Conservation (phyloP, 1,139 yeast species). For the Nakaseomyces delphensis region DNA sequence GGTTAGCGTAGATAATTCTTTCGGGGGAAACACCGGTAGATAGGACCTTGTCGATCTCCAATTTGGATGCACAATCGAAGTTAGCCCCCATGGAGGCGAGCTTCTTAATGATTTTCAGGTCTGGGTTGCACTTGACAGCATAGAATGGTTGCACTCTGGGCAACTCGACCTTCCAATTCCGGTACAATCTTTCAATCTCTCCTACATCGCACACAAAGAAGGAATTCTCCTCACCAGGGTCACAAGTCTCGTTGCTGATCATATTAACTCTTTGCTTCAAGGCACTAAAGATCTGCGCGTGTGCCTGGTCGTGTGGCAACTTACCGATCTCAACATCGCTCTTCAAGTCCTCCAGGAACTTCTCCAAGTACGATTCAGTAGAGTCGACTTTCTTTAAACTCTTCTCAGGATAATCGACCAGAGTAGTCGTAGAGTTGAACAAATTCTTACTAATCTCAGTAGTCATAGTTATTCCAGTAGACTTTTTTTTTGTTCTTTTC, state of each 20-base stretch:
- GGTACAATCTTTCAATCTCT: slow-evolving; percentile 51
- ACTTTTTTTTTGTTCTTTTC: background rate
- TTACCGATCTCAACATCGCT: slow-evolving; percentile 10
- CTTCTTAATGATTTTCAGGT: slow-evolving; percentile 47
- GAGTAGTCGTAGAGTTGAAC: slow-evolving; percentile 13
- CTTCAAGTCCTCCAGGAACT: slow-evolving; percentile 9
- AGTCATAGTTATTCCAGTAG: background rate
- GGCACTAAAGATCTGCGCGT: slow-evolving; percentile 35
- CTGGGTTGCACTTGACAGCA: slow-evolving; percentile 92
- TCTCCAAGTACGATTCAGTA: background rate
- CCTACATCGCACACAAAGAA: slow-evolving; percentile 85
- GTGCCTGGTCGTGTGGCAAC: slow-evolving; percentile 26
- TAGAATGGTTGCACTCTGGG: slow-evolving; percentile 78
- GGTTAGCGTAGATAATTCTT: slow-evolving; percentile 83
- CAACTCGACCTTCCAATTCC: slow-evolving; percentile 52
- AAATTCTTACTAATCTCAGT: slow-evolving; percentile 6
- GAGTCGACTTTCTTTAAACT: slow-evolving; percentile 8
- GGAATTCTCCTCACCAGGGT: slow-evolving; percentile 74
- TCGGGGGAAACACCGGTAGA: slow-evolving; percentile 52
- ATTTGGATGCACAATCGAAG: slow-evolving; percentile 90
- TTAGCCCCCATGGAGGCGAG: slow-evolving; percentile 59
- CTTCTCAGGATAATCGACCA: slow-evolving; percentile 12
- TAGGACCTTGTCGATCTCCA: slow-evolving; percentile 66
- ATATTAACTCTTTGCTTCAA: slow-evolving; percentile 37
- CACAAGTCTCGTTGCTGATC: slow-evolving; percentile 54